Base-by-base conservation (phyloP, 306 rosid genomes). In the Castanea crenata region DNA sequence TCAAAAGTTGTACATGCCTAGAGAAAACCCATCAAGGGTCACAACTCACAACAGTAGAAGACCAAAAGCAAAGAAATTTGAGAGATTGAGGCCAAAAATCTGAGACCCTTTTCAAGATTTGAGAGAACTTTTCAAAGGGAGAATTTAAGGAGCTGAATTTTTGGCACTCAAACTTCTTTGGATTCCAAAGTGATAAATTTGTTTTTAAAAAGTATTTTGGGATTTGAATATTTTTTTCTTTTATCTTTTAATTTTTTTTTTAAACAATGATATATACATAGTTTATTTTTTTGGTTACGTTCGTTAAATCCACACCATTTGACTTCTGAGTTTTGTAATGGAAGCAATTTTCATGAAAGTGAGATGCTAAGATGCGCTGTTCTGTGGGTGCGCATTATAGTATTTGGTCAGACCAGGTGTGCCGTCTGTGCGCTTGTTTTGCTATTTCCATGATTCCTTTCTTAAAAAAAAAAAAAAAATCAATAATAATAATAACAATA, bases 11-110 rank as follows among this genome's bases (percentile, higher is more conserved):
- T 52, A 41, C n/a, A 68, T 7, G 34, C 35, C 18, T 5, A 79
- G 16, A 59, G 65, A 76, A 8, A 81, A 76, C 82, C 86, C 84
- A 78, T 44, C 64, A 85, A 58, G 78, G 77, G 69, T 79, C 68
- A n/a, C 71, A 29, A 78, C 56, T 79, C 68, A n/a, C 63, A 29
- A 78, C 51, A 18, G 46, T 20, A 65, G 72, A 72, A 6, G 72
- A 49, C 58, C 51, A 59, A 19, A 35, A 68, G 27, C 51, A 8
- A 19, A 21, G 41, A 34, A n/a, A 34, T n/a, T 11, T 4, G 31
- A 59, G 4, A 15, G 3, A 7, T 9, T 67, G 34, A 64, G 75
- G 5, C 38, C 1, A 44, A 57, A 59, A 80, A 65, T 58, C 46
- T 0, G 20, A 73, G 54, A 1, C n/a, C 55, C n/a, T 57, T 69